phyloP scores from a whole-genome alignment of 495 filamentous ascomycete genomes.

The Penicillium waksmanii region DNA sequence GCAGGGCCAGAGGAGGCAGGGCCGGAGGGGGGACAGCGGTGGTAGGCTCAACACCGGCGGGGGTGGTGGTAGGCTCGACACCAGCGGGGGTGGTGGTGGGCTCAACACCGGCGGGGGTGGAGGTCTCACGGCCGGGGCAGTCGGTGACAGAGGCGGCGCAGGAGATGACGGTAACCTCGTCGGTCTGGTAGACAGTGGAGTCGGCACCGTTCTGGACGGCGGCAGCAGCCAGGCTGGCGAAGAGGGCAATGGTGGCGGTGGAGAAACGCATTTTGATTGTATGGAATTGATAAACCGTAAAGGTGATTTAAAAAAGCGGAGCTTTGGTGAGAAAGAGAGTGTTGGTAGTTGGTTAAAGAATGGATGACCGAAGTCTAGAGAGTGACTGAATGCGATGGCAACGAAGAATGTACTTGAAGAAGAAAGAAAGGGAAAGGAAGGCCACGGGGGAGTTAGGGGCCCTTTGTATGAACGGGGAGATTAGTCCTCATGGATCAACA shows the following conservation, averaged over 20 bases:
- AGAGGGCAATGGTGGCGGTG: conserved; percentile 51
- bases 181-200: conserved; percentile 57
- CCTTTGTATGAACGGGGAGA: conserved; percentile 54
- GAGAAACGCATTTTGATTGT: conserved; percentile 61
- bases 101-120: conserved; percentile 23
- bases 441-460: conserved; percentile 33
- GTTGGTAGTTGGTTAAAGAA: conserved; percentile 52
- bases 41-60: conserved; percentile 23
- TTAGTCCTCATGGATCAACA: conserved; percentile 44
- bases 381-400: conserved; percentile 41
- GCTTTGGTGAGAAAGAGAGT: conserved; percentile 49
- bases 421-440: conserved; percentile 36
- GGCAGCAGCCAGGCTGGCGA: conserved; percentile 52
- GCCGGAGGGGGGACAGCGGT: conserved; percentile 26
- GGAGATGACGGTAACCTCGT: conserved; percentile 59
- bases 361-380: conserved; percentile 60
- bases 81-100: conserved; percentile 22
- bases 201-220: conserved; percentile 42
- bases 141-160: conserved; percentile 63
- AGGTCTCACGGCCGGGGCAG: conserved; percentile 50
- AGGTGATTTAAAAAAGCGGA: conserved; percentile 36
- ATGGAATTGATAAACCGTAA: conserved; percentile 39
- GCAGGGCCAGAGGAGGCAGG: conserved; percentile 12
- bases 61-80: conserved; percentile 16
- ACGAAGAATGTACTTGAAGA: conserved; percentile 44